Evolutionary conservation across 441 rosid genomes (phyloP), one percentile per base, ranked within the genome.

Genomic region (Erysimum cheiri): DNA sequence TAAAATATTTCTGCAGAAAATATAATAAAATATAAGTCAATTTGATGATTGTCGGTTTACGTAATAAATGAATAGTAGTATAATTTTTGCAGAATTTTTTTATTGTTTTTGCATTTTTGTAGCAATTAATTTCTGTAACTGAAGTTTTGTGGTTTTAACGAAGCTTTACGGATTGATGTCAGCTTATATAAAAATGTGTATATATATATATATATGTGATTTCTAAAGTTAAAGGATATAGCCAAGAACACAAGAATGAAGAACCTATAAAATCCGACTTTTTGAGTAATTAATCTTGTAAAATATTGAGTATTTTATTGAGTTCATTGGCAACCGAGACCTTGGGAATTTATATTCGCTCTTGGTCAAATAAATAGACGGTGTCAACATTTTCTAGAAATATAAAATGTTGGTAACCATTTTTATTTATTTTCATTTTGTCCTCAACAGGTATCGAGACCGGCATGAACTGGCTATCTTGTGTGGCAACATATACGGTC

Each of bases 391-490:
- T 65, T 57, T 48, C 22, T 47, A 53, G 50, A 19, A 8, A 37
- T 71, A 36, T 36, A 64, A 72, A 56, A 36, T 57, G 12, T 19
- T 60, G 31, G 17, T 40, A 39, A 49, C 36, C 41, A 36, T 36
- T 31, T 28, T 17, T 28, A 17, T 28, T 36, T 56, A 8, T 3
- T 63, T 61, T 28, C 33, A 10, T 37, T 57, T 39, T 64, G 29
- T 47, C 64, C 36, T 63, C 50, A 57, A 35, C 77, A 73, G 77
- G 77, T 73, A 73, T 72, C 77, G 22, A 72, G 76, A 28, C 76
- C 56, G 65, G 37, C 76, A 64, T 72, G 71, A 72, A 47, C 50
- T 29, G 55, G 54, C 32, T 66, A 49, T 22, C 44, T 57, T 39
- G 50, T 56, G 64, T 64, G 39, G 39, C 44, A 64, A 47, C 59